Conservation (phyloP, 179 eudicot genomes). For the Spergularia azorica region DNA sequence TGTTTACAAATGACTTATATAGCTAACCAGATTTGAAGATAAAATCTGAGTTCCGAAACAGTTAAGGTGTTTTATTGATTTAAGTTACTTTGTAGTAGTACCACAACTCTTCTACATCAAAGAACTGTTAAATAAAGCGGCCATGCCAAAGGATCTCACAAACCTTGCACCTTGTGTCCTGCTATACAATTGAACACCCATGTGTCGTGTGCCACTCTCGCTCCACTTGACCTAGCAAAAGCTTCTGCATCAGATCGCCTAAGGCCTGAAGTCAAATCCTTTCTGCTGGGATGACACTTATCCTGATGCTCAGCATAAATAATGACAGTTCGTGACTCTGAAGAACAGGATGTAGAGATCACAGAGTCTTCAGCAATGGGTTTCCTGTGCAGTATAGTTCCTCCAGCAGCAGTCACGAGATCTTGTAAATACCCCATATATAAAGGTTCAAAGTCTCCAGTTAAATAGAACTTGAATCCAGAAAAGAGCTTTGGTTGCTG, state of each 20-base stretch:
- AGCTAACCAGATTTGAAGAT: background rate
- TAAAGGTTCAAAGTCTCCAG: constrained; percentile 64
- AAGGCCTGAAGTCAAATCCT: constrained; percentile 30
- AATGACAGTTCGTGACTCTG: constrained; percentile 40
- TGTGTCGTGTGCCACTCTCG: constrained; percentile 56
- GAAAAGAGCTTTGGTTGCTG: constrained; percentile 88
- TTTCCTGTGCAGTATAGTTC: constrained; percentile 70
- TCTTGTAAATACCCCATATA: constrained; percentile 79
- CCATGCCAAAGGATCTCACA: constrained; percentile 13
- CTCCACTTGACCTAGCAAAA: constrained; percentile 61
- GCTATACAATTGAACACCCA: constrained; percentile 89
- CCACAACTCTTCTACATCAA: background rate
- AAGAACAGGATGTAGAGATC: constrained; percentile 13
- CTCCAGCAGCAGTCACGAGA: constrained; percentile 82
- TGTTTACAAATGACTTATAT: too few species aligned
- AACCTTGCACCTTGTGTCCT: constrained; percentile 57
- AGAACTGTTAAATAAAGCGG: background rate
- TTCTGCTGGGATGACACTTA: constrained; percentile 42
- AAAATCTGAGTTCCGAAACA: too few species aligned
- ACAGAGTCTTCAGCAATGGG: constrained; percentile 51
- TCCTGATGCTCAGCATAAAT: constrained; percentile 71
- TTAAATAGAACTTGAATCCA: constrained; percentile 61
- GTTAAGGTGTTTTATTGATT: too few species aligned
- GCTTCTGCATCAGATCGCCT: constrained; percentile 72
- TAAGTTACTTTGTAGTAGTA: background rate